phyloP scores from a whole-genome alignment of 2,329 filamentous ascomycete species.

The Aspergillus quadrilineatus region DNA sequence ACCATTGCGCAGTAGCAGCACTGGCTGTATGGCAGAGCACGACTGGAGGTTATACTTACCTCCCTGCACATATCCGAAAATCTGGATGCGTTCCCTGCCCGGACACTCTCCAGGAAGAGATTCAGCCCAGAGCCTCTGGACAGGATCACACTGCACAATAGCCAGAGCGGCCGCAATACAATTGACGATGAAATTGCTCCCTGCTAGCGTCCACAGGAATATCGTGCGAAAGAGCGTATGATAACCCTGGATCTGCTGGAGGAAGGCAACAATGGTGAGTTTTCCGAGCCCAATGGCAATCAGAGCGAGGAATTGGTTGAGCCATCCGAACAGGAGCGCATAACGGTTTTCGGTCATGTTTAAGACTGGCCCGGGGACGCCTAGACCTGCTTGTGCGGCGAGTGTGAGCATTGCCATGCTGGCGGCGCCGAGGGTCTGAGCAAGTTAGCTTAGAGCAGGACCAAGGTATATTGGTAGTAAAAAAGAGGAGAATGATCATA shows the following conservation, averaged over 20 bases:
- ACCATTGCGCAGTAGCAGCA: too few species aligned
- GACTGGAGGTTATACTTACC: too few species aligned
- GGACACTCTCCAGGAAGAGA: too few species aligned
- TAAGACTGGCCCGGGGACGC: slow-evolving; percentile 10
- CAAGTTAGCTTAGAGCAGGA: background rate
- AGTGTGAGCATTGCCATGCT: slow-evolving; percentile 15
- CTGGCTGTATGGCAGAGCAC: too few species aligned
- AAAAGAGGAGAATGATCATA: background rate
- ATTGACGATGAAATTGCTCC: too few species aligned
- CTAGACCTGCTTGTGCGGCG: slow-evolving; percentile 19
- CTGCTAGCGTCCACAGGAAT: background rate
- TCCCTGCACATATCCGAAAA: too few species aligned
- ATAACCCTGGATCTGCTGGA: slow-evolving; percentile 24
- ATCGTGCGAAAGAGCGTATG: slow-evolving; percentile 9
- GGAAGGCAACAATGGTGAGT: slow-evolving; percentile 22
- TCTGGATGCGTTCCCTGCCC: too few species aligned
- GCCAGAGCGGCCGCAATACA: too few species aligned
- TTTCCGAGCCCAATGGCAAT: slow-evolving; percentile 21
- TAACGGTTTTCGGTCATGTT: background rate
- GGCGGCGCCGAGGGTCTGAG: slow-evolving; percentile 11
- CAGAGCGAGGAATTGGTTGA: slow-evolving; percentile 22
- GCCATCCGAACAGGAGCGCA: slow-evolving; percentile 21
- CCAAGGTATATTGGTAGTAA: too few species aligned
- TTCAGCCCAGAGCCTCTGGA: too few species aligned
- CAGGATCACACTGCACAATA: too few species aligned